Percentiles rank a stretch among this genome's conserved stretches.
Conservation (phyloP, 495 filamentous ascomycete genomes). For the Articulospora tetracladia region DNA sequence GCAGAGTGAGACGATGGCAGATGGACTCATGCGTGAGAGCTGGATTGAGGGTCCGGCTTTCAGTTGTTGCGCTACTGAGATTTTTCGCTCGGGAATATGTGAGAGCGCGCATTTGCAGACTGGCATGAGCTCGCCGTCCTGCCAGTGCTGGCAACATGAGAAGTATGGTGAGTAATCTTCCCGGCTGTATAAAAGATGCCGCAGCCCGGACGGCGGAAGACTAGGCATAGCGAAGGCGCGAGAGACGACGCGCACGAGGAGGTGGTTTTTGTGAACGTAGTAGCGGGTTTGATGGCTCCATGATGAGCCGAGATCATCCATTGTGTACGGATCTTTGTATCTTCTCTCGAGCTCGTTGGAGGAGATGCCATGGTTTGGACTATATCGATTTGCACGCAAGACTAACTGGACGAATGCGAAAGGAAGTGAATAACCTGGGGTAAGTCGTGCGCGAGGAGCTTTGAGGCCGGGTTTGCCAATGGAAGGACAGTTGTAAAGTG, state of each 20-base stretch:
- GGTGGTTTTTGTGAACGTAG: slow-evolving; percentile 43
- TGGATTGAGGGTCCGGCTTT: slow-evolving; percentile 19
- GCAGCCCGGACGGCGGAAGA: slow-evolving; percentile 40
- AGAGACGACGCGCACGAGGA: slow-evolving; percentile 50
- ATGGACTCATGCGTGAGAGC: slow-evolving; percentile 29
- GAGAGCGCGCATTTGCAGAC: slow-evolving; percentile 54
- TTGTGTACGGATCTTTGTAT: slow-evolving; percentile 34
- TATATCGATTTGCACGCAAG: slow-evolving; percentile 38
- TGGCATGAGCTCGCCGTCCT: slow-evolving; percentile 53
- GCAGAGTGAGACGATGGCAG: slow-evolving; percentile 45
- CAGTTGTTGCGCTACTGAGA: slow-evolving; percentile 30
- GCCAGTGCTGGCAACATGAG: slow-evolving; percentile 56
- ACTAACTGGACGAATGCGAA: slow-evolving; percentile 53
- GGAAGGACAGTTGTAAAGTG: slow-evolving; percentile 46
- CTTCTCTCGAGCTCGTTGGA: slow-evolving; percentile 38
- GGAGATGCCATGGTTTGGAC: slow-evolving; percentile 40
- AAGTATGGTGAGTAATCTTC: slow-evolving; percentile 59
- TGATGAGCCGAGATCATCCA: slow-evolving; percentile 20
- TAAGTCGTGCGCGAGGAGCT: slow-evolving; percentile 41
- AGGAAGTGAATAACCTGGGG: slow-evolving; percentile 45
- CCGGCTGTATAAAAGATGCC: slow-evolving; percentile 50
- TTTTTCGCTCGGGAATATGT: slow-evolving; percentile 47
- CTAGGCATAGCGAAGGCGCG: slow-evolving; percentile 38
- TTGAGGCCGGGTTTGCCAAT: slow-evolving; percentile 32
- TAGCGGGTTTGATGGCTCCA: slow-evolving; percentile 50